Base-by-base conservation (phyloP, 2,329 filamentous ascomycete genomes). In the Xylariaceae sp. region DNA sequence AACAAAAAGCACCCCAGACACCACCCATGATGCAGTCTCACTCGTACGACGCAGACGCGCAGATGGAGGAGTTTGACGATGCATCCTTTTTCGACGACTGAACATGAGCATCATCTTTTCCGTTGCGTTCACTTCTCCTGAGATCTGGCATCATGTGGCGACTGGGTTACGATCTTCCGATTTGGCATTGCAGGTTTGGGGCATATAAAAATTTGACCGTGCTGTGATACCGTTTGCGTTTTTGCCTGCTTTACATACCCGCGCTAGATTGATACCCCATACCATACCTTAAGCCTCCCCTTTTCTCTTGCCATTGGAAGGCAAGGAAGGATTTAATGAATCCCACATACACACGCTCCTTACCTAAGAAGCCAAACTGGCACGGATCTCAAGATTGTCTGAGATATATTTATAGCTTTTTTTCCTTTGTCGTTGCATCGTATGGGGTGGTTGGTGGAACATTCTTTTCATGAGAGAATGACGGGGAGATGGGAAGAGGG, bases 11-110 rank as follows among this genome's bases (percentile, higher is more conserved):
- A 41, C 80, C 79, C 6, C 72, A 78, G 55, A 86, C 83, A 50
- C 82, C 83, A 28, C 81, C 81, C 0, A 84, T 86, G 79, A 81
- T 83, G 78, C 74, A 73, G 33, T 68, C 76, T 33, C 76, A 75
- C 53, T 75, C 74, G 31, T 87, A 86, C 64, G 83, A 87, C 63
- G 75, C 75, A 31, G 83, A 87, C 65, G 83, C 83, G 6, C 77
- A 77, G 36, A 75, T 78, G 3, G 81, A 77, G 51, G 78, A 81
- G 48, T 82, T 82, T 69, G 80, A 83, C 61, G 80, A 83, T 65
- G 76, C 80, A 33, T 79, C 78, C 49, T 83, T 83, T 69, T 82
- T 81, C 59, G 78, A 80, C 57, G 76, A 81, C 60, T 68, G 56
- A 63, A 45, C 16, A n/a, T 45, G 34, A 31, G 6, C 33, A n/a